Base-by-base conservation (phyloP, 2,329 filamentous ascomycete species). In the Colletotrichum sp. region DNA sequence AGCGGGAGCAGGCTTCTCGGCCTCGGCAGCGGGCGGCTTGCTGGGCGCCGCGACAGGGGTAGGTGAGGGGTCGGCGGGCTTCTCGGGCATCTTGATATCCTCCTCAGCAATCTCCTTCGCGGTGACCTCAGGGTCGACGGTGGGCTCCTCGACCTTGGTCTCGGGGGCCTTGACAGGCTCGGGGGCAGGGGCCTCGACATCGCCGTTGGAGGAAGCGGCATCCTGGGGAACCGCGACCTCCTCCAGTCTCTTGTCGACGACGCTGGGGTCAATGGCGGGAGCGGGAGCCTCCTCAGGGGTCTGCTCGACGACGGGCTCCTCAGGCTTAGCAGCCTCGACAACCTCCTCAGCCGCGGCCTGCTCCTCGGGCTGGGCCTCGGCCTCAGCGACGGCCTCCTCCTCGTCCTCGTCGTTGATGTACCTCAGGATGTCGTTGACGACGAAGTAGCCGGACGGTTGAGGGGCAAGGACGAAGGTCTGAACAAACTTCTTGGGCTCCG, bases 401-500 rank as follows among this genome's bases (percentile, higher is more conserved):
- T 98, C 96, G 56, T 90, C 90, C 80, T 96, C 94, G 77, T 97
- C 95, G 78, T 94, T 92, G 79, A 99, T 93, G 86, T 97, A 98
- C 80, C 97, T 92, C 88, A 98, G 95, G 84, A 99, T 98, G 83
- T 99, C 97, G 86, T 99, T 99, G 80, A 99, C 91, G 38, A 99
- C 96, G 81, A 98, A 99, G 89, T 98, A 99, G 78, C 97, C 97
- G 73, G 96, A 98, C 65, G 95, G 95, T 87, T 99, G 97, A 85
- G 96, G 93, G 64, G 97, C 97, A 77, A 99, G 94, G 77, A 99
- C 95, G 81, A 99, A 99, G 68, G 96, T 98, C 90, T 99, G 97
- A 55, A 96, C 94, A 82, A 99, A 99, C 85, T 98, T 98, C 89
- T 95, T 96, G 81, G 96, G 95, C 74, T 97, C 95, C 78, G 93